Conservation (phyloP, 192 early-diverging fungal genomes). For the Entrophospora sp. region DNA sequence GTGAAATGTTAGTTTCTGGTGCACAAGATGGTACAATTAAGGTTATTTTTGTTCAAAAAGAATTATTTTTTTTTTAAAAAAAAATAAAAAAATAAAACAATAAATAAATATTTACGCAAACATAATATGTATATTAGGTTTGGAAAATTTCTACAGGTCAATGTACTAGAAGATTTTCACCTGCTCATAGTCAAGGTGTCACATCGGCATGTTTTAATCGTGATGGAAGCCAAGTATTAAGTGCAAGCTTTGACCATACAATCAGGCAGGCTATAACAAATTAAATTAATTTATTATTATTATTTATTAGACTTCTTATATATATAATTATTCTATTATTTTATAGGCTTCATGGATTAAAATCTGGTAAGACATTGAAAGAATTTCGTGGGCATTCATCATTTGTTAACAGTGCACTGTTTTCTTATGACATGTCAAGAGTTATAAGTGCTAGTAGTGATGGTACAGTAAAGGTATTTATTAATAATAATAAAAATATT, state of each 20-base stretch:
- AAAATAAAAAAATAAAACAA: neutral
- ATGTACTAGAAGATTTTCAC: conserved; percentile 59
- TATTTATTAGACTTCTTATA: no score
- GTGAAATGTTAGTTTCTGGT: conserved; percentile 76
- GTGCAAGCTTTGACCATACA: conserved; percentile 69
- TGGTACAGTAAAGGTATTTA: conserved; percentile 69
- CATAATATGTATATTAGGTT: conserved; percentile 36
- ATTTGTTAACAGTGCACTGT: conserved; percentile 75
- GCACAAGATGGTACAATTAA: conserved; percentile 77
- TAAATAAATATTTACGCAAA: no score
- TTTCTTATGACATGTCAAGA: conserved; percentile 56
- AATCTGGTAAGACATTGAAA: conserved; percentile 85
- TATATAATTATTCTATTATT: neutral
- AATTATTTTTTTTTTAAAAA: neutral
- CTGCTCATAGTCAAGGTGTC: conserved; percentile 81
- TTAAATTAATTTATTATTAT: no score
- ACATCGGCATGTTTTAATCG: conserved; percentile 68
- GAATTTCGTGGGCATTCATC: conserved; percentile 90
- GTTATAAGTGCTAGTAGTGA: conserved; percentile 80
- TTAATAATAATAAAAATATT: neutral
- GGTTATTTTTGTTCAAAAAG: conserved; percentile 26
- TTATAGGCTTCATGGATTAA: conserved; percentile 77
- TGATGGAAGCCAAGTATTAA: conserved; percentile 74
- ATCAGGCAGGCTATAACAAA: no score
- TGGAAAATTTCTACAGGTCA: conserved; percentile 79